Evolutionary conservation across 345 rosid genomes (phyloP).

Genomic region (Eucalyptus curtisii): DNA sequence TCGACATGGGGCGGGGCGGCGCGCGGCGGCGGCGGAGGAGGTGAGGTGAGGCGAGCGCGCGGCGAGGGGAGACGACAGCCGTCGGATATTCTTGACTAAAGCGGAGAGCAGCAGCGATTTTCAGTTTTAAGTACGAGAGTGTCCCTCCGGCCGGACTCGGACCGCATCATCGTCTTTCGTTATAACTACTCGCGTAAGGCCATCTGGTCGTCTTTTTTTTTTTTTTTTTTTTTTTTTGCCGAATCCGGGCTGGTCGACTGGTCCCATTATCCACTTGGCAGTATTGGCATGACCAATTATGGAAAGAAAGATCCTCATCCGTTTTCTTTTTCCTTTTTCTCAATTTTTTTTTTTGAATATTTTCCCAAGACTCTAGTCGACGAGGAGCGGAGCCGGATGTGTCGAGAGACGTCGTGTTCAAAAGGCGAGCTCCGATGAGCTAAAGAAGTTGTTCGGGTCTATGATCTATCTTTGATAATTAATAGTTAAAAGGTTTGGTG

Average conservation of each 20-base stretch:
- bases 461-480: fast-evolving
- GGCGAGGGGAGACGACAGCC: background rate
- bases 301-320: background rate
- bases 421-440: background rate
- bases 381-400: fast-evolving
- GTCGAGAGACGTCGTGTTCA: fast-evolving
- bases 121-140: background rate
- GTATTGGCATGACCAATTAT: background rate
- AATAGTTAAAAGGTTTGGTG: fast-evolving
- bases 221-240: background rate
- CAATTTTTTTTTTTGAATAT: background rate
- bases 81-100: background rate
- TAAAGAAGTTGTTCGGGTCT: fast-evolving
- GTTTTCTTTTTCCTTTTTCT: background rate
- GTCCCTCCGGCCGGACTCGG: background rate
- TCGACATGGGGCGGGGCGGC: background rate
- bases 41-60: background rate
- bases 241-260: background rate
- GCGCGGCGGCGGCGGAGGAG: background rate
- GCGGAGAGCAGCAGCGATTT: background rate
- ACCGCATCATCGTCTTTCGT: background rate
- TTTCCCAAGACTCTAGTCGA: fast-evolving
- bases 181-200: background rate
- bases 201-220: background rate
- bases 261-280: background rate